Evolutionary conservation across 2,329 filamentous ascomycete species (phyloP).

Genomic region (Cladosporium sp.): DNA sequence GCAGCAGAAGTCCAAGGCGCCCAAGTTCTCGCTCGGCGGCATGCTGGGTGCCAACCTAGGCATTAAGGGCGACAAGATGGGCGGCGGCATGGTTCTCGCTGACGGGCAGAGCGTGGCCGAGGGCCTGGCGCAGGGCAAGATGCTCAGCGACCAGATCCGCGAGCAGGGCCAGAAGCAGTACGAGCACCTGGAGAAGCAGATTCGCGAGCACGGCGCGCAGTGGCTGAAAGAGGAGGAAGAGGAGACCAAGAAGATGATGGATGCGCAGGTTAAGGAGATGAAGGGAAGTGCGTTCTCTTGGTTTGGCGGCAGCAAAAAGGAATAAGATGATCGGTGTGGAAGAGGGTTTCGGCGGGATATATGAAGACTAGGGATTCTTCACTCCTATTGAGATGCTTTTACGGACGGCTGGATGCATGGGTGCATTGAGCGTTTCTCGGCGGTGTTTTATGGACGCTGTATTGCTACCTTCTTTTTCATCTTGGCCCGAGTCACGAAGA

Average conservation of each 20-base stretch:
- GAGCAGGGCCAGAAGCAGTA: constrained; percentile 90
- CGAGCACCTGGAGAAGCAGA: constrained; percentile 80
- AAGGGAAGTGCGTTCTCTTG: constrained; percentile 65
- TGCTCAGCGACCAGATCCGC: constrained; percentile 89
- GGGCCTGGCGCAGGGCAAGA: constrained; percentile 85
- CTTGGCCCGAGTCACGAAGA: neutral
- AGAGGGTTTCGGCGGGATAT: too few species aligned
- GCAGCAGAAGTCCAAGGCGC: constrained; percentile 58
- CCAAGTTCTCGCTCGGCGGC: constrained; percentile 57
- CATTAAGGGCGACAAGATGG: constrained; percentile 57
- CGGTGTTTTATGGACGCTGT: neutral
- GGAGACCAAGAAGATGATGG: constrained; percentile 79
- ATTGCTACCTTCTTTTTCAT: neutral
- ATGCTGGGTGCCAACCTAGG: constrained; percentile 61
- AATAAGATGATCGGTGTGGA: constrained; percentile 3
- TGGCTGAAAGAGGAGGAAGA: constrained; percentile 92
- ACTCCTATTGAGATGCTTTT: neutral
- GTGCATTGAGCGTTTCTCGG: constrained; percentile 5
- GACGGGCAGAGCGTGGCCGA: constrained; percentile 58
- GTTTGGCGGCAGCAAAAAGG: constrained; percentile 37
- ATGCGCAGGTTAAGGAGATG: constrained; percentile 89
- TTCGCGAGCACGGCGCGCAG: constrained; percentile 86
- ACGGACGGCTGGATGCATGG: constrained; percentile 1
- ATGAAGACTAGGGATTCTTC: neutral
- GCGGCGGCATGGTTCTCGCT: constrained; percentile 54